Conservation (phyloP, 441 rosid genomes). For the Euphorbia schlechtendalii region DNA sequence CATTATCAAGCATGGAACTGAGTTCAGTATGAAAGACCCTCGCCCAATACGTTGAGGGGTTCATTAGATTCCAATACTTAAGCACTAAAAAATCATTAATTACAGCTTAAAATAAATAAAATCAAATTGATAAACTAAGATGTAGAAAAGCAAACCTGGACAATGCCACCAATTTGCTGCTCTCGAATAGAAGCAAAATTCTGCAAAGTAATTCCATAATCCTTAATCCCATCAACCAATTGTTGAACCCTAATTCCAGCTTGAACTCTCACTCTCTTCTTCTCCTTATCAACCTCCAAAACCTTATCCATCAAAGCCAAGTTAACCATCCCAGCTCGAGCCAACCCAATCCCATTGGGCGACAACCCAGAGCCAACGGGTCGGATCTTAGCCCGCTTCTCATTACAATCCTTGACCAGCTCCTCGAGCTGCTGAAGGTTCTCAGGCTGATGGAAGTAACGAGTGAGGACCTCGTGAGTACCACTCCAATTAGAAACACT, state of each 20-base stretch:
- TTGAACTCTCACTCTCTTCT: conserved; percentile 72
- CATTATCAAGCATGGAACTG: neutral
- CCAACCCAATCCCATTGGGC: conserved; percentile 84
- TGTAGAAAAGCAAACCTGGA: conserved; percentile 38
- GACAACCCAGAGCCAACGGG: conserved; percentile 96
- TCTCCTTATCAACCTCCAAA: conserved; percentile 73
- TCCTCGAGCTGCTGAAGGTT: conserved; percentile 55
- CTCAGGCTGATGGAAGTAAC: conserved; percentile 85
- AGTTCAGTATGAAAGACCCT: neutral
- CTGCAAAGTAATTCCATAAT: conserved; percentile 74
- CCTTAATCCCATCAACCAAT: conserved; percentile 75
- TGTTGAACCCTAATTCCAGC: conserved; percentile 87
- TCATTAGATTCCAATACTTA: neutral
- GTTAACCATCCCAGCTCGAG: conserved; percentile 86
- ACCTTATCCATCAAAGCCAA: conserved; percentile 80
- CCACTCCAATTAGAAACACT: conserved; percentile 97
- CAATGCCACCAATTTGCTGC: conserved; percentile 96
- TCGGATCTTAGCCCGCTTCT: conserved; percentile 55
- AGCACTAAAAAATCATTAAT: neutral
- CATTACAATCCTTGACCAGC: conserved; percentile 58
- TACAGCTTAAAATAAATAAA: neutral
- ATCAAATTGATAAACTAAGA: neutral
- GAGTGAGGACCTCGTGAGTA: conserved; percentile 94
- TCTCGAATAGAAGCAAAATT: conserved; percentile 93
- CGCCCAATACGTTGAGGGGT: neutral